Evolutionary conservation across 1,284 basidiomycete genomes (phyloP), one percentile per base, ranked within the genome.

Genomic region (Marasmius sp.): DNA sequence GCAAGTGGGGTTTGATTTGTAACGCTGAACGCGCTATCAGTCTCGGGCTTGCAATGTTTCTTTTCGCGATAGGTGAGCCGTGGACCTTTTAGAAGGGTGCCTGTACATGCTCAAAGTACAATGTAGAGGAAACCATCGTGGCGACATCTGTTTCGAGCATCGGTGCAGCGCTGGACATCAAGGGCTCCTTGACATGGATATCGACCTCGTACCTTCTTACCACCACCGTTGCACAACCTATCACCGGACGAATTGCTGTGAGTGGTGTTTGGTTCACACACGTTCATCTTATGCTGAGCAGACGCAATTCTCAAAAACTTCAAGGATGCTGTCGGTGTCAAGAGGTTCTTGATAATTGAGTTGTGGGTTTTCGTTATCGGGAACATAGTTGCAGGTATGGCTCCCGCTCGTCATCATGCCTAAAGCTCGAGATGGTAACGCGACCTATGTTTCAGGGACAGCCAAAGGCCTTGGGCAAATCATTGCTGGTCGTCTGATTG

Each of bases 301-400:
- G 27, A 27, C 27, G 27, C 2, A 27, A 27, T 5, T 27, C 5
- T 2, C 5, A 5, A 41, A 38, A 36, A 27, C 20, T 59, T 18
- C n/a, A 36, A 75, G 73, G 74, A 75, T 59, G 70, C 70, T 1
- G 62, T 74, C 7, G 73, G 72, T 10, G 67, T 68, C 14, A 73
- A 72, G 56, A 63, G 66, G 22, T 61, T 74, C 57, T 68, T 74
- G 12, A 63, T 74, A 33, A 63, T 66, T 47, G 71, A 68, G 39
- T 57, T 74, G 7, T 74, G 73, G 73, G 56, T 80, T 12, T 81
- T 81, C 66, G 71, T 78, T 22, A 41, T 78, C n/a, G 79, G 80
- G 0, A 77, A 76, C 39, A 72, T 75, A 18, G 68, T 81, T 20
- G 77, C 78, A 41, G 45, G 45, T 47, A 47, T 47, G 45, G 11